Evolutionary conservation across 306 rosid species (phyloP), one percentile per base, ranked within the genome.

Genomic region (Rubus idaeus): DNA sequence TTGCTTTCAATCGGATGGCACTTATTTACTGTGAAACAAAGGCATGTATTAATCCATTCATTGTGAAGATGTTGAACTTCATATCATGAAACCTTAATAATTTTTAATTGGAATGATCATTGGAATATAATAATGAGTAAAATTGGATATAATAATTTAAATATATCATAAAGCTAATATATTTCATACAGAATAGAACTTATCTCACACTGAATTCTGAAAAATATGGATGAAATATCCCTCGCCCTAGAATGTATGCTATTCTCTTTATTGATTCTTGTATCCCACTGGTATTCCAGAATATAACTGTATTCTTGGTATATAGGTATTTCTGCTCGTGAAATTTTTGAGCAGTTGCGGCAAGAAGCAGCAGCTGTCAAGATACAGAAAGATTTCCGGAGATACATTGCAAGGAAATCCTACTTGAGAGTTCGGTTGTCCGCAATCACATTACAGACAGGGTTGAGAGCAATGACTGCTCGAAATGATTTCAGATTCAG

Each of bases 381-480:
- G 71, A 89, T 96, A 80, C 94, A 91, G 82, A 96, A 96, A 89
- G 84, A 83, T 73, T 91, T 89, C 91, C 86, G 82, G 83, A 82
- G 89, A 78, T 75, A 88, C 77, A 72, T 64, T 75, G 84, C 85
- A 78, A 84, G 89, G 88, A 90, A 87, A 73, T 91, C 98, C 41
- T 96, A 88, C 87, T 44, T 75, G 72, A 71, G 75, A 4, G 72
- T 53, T 56, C 85, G 84, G 72, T 82, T 86, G 51, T 88, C 98
- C 76, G 94, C 99, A 77, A 84, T 84, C 80, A 80, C 80, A 82
- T 66, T 96, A 84, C 99, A 96, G 87, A 93, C 96, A 55, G 99
- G 99, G 50, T 84, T 92, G 73, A 93, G 99, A 87, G 90, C 99
- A 63, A 96, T 96, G 99, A 91, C 90, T 81, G 98, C 98, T 80